Evolutionary conservation across 2,329 filamentous ascomycete species (phyloP).

Genomic region (Aspergillus novoparasiticus): DNA sequence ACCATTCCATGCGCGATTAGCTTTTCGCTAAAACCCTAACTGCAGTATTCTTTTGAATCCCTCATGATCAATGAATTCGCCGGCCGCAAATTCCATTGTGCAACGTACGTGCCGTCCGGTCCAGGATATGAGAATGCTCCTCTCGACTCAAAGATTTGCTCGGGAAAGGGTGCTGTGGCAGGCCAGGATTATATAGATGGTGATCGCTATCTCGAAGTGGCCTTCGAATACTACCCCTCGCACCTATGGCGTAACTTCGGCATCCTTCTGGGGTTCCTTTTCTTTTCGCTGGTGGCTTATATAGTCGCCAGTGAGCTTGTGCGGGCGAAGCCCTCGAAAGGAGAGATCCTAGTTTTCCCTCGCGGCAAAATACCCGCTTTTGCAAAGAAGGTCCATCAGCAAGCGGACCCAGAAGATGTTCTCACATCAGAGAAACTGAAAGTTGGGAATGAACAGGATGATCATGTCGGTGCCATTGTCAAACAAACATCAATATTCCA

Average conservation of each 20-base stretch:
- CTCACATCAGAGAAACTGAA: constrained; percentile 50
- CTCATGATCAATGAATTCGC: constrained; percentile 85
- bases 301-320: constrained; percentile 64
- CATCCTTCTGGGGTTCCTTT: constrained; percentile 64
- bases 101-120: constrained; percentile 47
- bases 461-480: constrained; percentile 69
- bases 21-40: background rate
- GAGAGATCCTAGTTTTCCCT: constrained; percentile 73
- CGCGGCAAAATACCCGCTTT: constrained; percentile 64
- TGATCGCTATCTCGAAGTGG: constrained; percentile 57
- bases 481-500: constrained; percentile 76
- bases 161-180: constrained; percentile 58
- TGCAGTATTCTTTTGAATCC: constrained; percentile 72
- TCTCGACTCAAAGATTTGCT: constrained; percentile 55
- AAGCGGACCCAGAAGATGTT: constrained; percentile 25
- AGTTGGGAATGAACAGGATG: constrained; percentile 74
- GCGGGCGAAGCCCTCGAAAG: constrained; percentile 69
- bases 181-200: constrained; percentile 60
- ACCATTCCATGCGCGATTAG: background rate
- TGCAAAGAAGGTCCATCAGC: constrained; percentile 23
- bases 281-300: constrained; percentile 62
- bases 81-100: constrained; percentile 59
- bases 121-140: constrained; percentile 43
- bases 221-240: constrained; percentile 58
- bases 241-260: constrained; percentile 71